Conservation (phyloP, 257 asterid species). For the Primulina eburnea region DNA sequence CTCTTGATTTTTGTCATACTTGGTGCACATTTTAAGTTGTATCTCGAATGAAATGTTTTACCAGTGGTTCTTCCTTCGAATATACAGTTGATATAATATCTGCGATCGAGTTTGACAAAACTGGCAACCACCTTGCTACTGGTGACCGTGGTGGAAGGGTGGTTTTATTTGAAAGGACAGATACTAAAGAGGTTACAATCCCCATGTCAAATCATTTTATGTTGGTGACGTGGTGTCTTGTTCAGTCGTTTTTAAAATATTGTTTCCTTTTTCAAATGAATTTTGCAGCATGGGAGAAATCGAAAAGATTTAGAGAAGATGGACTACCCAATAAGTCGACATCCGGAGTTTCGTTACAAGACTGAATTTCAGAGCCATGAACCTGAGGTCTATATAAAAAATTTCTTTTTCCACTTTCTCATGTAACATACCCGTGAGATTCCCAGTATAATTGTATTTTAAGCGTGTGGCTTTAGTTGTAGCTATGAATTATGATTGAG, state of each 20-base stretch:
- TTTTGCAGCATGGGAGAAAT: slow-evolving; percentile 62
- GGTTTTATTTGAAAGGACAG: slow-evolving; percentile 83
- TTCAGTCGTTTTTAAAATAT: slow-evolving; percentile 22
- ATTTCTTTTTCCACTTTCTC: slow-evolving; percentile 11
- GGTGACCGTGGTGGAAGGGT: slow-evolving; percentile 97
- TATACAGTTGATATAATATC: slow-evolving; percentile 83
- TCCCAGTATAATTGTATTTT: slow-evolving; percentile 18
- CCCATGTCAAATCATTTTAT: slow-evolving; percentile 12
- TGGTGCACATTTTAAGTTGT: slow-evolving; percentile 3
- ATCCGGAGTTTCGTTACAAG: slow-evolving; percentile 95
- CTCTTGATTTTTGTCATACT: neutral
- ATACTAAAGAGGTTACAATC: slow-evolving; percentile 57
- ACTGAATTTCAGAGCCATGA: slow-evolving; percentile 99
- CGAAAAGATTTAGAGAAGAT: slow-evolving; percentile 80
- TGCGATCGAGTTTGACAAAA: slow-evolving; percentile 79
- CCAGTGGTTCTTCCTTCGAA: slow-evolving; percentile 15
- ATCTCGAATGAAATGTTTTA: slow-evolving; percentile 11
- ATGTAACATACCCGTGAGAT: neutral
- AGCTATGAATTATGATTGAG: neutral
- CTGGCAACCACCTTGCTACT: slow-evolving; percentile 81
- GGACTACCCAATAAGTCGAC: slow-evolving; percentile 67
- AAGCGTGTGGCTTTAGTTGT: neutral
- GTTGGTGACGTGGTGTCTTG: slow-evolving; percentile 13
- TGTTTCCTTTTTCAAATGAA: slow-evolving; percentile 17
- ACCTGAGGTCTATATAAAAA: slow-evolving; percentile 73